These are phyloP conservation scores for Trichoderma oligosporum DNA, from an alignment of 2,329 filamentous ascomycete genomes.

Conservation along the genomic window DNA sequence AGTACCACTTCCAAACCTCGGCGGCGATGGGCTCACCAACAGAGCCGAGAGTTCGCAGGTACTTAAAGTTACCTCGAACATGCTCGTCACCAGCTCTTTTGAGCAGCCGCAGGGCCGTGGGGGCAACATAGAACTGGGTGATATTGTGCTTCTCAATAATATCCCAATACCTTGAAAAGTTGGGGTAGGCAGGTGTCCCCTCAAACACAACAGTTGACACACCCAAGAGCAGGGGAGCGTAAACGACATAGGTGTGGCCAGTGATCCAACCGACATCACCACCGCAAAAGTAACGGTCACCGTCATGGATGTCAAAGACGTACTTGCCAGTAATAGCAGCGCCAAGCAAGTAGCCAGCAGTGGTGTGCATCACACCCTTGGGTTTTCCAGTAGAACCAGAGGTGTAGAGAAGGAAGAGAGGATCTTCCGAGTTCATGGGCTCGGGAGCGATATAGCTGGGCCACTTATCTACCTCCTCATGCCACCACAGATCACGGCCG, in stretches of 20 bases:
- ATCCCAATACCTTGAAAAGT: constrained; percentile 98
- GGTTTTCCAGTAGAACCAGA: constrained; percentile 97
- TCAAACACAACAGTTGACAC: constrained; percentile 96
- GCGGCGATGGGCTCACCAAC: constrained; percentile 97
- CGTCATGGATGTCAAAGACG: constrained; percentile 95
- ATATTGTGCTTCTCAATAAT: constrained; percentile 93
- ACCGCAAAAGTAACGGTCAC: constrained; percentile 93
- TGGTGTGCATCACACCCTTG: constrained; percentile 98
- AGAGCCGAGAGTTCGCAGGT: constrained; percentile 84
- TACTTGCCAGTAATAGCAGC: constrained; percentile 95
- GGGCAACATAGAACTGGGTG: constrained; percentile 97
- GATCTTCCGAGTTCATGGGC: constrained; percentile 87
- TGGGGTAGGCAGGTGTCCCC: constrained; percentile 93
- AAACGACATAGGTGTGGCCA: constrained; percentile 96
- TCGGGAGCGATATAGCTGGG: constrained; percentile 88
- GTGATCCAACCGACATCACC: constrained; percentile 99
- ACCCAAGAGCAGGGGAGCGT: constrained; percentile 88
- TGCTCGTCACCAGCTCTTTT: constrained; percentile 95
- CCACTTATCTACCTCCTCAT: constrained; percentile 97
- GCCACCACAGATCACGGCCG: constrained; percentile 94
- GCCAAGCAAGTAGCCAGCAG: constrained; percentile 88
- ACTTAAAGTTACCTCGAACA: constrained; percentile 84
- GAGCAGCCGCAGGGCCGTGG: constrained; percentile 84
- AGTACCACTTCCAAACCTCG: constrained; percentile 99
- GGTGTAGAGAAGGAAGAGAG: constrained; percentile 95